Evolutionary conservation across 495 filamentous ascomycete species (phyloP).

Genomic region (Lophiostoma macrostomum): DNA sequence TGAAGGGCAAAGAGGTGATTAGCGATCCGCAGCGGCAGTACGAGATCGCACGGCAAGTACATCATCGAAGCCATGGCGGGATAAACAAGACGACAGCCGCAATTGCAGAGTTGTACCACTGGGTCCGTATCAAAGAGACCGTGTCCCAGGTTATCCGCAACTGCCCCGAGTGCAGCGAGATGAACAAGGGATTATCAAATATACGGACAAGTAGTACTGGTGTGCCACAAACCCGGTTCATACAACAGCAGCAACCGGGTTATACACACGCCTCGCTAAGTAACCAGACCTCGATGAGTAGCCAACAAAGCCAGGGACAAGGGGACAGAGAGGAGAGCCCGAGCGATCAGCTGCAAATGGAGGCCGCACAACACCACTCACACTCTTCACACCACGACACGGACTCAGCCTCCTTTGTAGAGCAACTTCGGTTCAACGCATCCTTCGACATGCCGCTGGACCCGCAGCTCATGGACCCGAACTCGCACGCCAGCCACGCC

Average conservation of each 20-base stretch:
- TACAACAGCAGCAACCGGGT: neutral
- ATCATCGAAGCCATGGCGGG: slow-evolving; percentile 77
- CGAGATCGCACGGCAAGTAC: slow-evolving; percentile 75
- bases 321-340: slow-evolving; percentile 5
- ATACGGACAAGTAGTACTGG: too few species aligned
- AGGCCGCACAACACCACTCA: slow-evolving; percentile 17
- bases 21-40: slow-evolving; percentile 88
- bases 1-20: slow-evolving; percentile 97
- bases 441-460: slow-evolving; percentile 23
- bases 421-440: too few species aligned
- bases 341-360: slow-evolving; percentile 25
- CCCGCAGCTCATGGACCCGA: slow-evolving; percentile 22
- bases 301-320: too few species aligned
- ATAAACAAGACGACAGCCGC: slow-evolving; percentile 98
- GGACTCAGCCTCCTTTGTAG: neutral
- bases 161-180: slow-evolving; percentile 72
- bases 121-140: slow-evolving; percentile 98
- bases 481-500: slow-evolving; percentile 4
- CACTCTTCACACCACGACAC: neutral
- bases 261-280: neutral
- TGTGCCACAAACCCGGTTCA: neutral
- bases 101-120: slow-evolving; percentile 92
- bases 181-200: slow-evolving; percentile 25
- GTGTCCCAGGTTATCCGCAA: slow-evolving; percentile 91
- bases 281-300: neutral